Base-by-base conservation (phyloP, 2,329 filamentous ascomycete genomes). In the Claviceps pusilla region DNA sequence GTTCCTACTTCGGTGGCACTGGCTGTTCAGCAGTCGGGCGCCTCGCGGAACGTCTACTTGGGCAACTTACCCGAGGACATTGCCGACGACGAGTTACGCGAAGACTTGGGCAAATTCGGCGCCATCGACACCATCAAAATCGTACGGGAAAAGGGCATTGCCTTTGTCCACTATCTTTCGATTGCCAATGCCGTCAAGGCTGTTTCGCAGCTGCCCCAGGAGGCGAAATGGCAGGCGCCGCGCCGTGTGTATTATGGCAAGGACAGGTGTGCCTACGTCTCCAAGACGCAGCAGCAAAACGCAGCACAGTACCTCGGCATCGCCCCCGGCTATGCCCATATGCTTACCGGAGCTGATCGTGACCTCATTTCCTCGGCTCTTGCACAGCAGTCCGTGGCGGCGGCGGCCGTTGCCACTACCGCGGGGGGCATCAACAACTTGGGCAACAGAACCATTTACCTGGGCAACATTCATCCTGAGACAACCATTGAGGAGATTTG, bases 401-500 rank as follows among this genome's bases (percentile, higher is more conserved):
- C 93, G 3, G 93, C 93, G 7, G 93, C 93, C 29, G 93, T 98
- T 56, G 93, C 93, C 39, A 98, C 93, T 3, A 94, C 90, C 7
- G 93, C 93, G 58, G 93, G 93, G 62, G 93, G 93, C 59, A 91
- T 96, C 61, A 95, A 94, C 75, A 98, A 98, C 69, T 76, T 98
- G 45, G 93, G 93, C 53, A 98, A 98, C 74, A 81, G 93, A 59
- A 98, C 93, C 47, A 95, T 98, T 59, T 98, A 98, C 68, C 79
- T 98, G 7, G 93, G 93, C 62, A 98, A 98, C 71, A 98, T 98
- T 60, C 93, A 98, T 69, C 93, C 93, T 0, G 93, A 98, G 73
- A 98, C 93, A 1, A 97, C 91, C 2, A 95, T 97, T 62, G 93
- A 98, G 73, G 93, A 98, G 73, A 98, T 98, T 68, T 98, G 93